Evolutionary conservation across 306 rosid species (phyloP), one percentile per base, ranked within the genome.

Genomic region (Trichosanthes truncata): DNA sequence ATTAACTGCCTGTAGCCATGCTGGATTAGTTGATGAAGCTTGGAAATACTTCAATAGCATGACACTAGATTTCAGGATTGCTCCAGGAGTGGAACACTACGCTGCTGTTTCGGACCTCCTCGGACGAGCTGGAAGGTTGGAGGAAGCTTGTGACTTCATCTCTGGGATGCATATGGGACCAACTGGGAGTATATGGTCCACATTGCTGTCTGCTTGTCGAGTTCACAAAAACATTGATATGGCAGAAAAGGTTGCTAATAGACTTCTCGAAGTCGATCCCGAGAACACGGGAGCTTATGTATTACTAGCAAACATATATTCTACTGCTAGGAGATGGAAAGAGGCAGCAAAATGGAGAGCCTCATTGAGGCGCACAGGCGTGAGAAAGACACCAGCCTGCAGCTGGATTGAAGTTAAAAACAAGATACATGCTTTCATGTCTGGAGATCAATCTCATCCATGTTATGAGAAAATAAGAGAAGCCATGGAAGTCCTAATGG

Each of bases 31-130:
- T 29, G 92, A 90, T 76, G 85, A 92, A 89, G 96, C 89, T 60
- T 87, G 94, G 97, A 85, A 82, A 71, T 90, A 89, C 84, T 92
- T 92, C 72, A 62, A 88, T 76, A 83, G 87, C 25, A 92, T 92
- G 96, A 78, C 85, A 7, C 5, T 26, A 33, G 87, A 85, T 65
- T 94, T 57, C 31, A 87, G 92, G 23, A 86, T 92, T 72, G 74
- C 78, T 80, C 98, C 97, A 4, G 94, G 97, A 56, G 82, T 94
- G 77, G 97, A 90, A 83, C 97, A 94, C 80, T 88, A 83, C 60
- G 93, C 98, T 55, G 94, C 97, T 77, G 87, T 94, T 45, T 95
- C 97, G 6, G 98, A 94, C 83, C 86, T 94, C 79, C 93, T 94
- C 67, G 94, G 96, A 59, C 88, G 97, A 82, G 94, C 98, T 12